Evolutionary conservation across 306 rosid species (phyloP).

Genomic region (Sicyos baderoa): DNA sequence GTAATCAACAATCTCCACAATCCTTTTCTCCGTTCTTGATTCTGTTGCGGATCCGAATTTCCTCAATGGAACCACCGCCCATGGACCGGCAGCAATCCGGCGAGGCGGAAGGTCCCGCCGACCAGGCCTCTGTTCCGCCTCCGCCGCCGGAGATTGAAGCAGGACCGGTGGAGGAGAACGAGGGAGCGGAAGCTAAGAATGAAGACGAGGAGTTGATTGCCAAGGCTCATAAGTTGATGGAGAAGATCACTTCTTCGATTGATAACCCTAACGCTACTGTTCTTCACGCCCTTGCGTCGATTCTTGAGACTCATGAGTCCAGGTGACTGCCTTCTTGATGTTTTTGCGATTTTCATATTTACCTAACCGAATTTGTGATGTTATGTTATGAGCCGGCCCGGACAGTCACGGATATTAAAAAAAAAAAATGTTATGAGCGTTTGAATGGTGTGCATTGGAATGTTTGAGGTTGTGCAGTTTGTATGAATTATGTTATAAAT

Average conservation of each 20-base stretch:
- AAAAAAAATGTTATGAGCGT: too few species aligned
- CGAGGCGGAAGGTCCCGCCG: constrained; percentile 30
- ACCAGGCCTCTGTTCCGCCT: constrained; percentile 16
- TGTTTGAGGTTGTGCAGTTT: neutral
- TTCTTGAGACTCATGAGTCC: constrained; percentile 69
- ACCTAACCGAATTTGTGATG: neutral
- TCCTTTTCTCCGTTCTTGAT: constrained; percentile 4
- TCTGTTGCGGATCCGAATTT: constrained; percentile 4
- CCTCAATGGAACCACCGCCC: constrained; percentile 34
- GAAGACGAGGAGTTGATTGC: constrained; percentile 68
- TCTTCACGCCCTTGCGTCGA: constrained; percentile 79
- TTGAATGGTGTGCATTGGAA: neutral
- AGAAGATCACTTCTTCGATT: constrained; percentile 55
- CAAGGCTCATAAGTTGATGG: constrained; percentile 75
- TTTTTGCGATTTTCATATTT: neutral
- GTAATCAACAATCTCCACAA: neutral
- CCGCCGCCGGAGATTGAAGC: constrained; percentile 33
- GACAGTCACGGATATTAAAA: too few species aligned
- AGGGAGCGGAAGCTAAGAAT: constrained; percentile 56
- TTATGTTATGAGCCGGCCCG: neutral
- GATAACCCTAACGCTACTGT: constrained; percentile 66
- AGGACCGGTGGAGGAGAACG: constrained; percentile 39
- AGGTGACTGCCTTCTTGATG: constrained; percentile 30
- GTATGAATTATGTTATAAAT: neutral
- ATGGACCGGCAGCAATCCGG: constrained; percentile 43